Evolutionary conservation across 805 yeast species (phyloP).

Genomic region (Candida peoriensis): DNA sequence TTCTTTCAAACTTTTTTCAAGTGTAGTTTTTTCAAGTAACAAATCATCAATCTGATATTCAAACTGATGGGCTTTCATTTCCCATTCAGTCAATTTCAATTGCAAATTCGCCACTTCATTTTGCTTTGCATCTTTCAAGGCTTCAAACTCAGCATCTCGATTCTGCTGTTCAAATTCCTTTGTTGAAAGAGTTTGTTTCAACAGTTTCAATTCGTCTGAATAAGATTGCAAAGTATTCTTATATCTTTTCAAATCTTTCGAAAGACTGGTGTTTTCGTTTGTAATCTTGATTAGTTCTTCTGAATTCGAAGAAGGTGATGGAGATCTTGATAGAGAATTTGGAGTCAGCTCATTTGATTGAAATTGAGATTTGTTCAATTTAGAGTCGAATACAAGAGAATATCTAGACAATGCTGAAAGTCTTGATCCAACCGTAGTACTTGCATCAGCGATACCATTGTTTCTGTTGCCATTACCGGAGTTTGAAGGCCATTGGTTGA

Average conservation of each 20-base stretch:
- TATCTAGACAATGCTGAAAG: slow-evolving; percentile 9
- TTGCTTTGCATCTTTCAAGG: background rate
- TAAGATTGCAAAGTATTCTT: slow-evolving; percentile 9
- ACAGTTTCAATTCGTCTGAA: slow-evolving; percentile 13
- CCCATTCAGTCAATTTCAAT: background rate
- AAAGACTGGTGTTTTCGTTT: slow-evolving; percentile 10
- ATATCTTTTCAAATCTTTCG: slow-evolving; percentile 8
- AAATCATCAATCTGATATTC: background rate
- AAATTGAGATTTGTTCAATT: background rate
- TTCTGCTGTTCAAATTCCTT: slow-evolving; percentile 15
- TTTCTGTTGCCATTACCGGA: too few species aligned
- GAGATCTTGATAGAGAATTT: slow-evolving; percentile 3
- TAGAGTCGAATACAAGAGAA: slow-evolving; percentile 4
- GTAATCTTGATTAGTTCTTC: slow-evolving; percentile 8
- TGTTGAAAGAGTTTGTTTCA: slow-evolving; percentile 8
- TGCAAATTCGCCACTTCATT: background rate
- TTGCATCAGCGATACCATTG: too few species aligned
- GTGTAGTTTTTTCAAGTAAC: background rate
- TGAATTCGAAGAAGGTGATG: slow-evolving; percentile 7
- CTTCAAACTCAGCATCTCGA: background rate
- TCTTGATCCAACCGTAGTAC: too few species aligned
- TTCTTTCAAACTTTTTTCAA: slow-evolving; percentile 1
- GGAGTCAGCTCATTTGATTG: background rate
- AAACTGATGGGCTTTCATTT: background rate
- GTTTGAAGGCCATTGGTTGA: slow-evolving; percentile 39